phyloP scores from a whole-genome alignment of 768 basidiomycete species.

The Chiua virens region DNA sequence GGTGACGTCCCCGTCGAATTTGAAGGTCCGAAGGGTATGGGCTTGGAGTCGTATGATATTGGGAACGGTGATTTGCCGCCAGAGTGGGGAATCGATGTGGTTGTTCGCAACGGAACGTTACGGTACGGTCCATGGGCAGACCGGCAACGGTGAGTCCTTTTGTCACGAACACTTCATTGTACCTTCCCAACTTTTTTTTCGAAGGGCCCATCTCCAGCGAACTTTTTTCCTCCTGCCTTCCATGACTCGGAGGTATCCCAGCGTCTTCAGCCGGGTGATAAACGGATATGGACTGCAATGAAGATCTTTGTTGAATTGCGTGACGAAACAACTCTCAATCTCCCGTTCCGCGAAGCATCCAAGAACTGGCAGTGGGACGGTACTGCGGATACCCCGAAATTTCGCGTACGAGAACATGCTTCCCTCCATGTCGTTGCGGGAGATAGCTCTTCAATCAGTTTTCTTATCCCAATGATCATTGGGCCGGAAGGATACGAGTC shows the following conservation, averaged over 20 bases:
- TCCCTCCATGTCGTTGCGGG: conserved; percentile 74
- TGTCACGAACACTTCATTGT: background rate
- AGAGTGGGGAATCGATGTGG: conserved; percentile 91
- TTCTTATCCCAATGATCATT: conserved; percentile 80
- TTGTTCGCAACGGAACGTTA: conserved; percentile 71
- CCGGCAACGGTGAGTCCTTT: conserved; percentile 67
- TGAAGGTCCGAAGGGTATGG: conserved; percentile 29
- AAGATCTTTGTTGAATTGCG: conserved; percentile 80
- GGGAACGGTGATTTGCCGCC: conserved; percentile 88
- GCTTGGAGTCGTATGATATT: conserved; percentile 58
- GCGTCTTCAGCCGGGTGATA: conserved; percentile 71
- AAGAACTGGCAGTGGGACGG: conserved; percentile 99
- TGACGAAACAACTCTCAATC: conserved; percentile 70
- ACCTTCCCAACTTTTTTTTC: conserved; percentile 1
- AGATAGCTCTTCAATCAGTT: conserved; percentile 82
- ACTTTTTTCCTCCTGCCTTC: conserved; percentile 80
- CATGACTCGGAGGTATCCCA: conserved; percentile 57
- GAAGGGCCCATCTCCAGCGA: conserved; percentile 72
- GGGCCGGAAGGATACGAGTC: conserved; percentile 75
- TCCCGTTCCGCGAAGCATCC: conserved; percentile 91
- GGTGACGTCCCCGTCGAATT: conserved; percentile 62
- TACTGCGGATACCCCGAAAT: conserved; percentile 44
- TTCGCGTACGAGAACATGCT: conserved; percentile 61
- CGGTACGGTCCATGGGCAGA: conserved; percentile 98
- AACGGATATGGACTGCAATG: conserved; percentile 79